Conservation (phyloP, 2,329 filamentous ascomycete genomes). For the Huntiella abstrusa region DNA sequence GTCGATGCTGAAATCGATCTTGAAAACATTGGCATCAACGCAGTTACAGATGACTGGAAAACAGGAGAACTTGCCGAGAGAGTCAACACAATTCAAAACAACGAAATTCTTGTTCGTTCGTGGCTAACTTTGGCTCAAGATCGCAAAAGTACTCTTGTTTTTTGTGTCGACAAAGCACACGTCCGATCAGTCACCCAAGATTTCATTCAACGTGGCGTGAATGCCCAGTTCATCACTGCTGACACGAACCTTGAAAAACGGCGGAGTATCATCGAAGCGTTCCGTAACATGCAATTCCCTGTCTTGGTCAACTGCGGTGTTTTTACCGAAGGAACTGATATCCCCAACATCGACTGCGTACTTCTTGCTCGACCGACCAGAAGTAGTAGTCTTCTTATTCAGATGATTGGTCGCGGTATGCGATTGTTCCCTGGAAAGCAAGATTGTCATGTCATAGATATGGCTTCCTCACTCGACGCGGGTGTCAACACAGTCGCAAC, state of each 20-base stretch:
- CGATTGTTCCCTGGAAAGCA: slow-evolving; percentile 61
- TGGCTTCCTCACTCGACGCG: slow-evolving; percentile 69
- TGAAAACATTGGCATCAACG: slow-evolving; percentile 34
- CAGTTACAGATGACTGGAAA: slow-evolving; percentile 54
- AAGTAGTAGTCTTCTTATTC: slow-evolving; percentile 81
- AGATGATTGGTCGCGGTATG: slow-evolving; percentile 96
- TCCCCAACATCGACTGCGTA: slow-evolving; percentile 91
- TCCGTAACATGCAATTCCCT: slow-evolving; percentile 52
- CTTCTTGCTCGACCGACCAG: slow-evolving; percentile 73
- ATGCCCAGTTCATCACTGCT: slow-evolving; percentile 75
- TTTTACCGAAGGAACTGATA: slow-evolving; percentile 94
- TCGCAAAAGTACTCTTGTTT: slow-evolving; percentile 74
- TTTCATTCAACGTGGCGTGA: slow-evolving; percentile 61
- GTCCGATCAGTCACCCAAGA: slow-evolving; percentile 53
- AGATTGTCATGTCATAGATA: slow-evolving; percentile 88
- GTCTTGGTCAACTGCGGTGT: slow-evolving; percentile 90
- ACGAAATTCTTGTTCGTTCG: slow-evolving; percentile 66
- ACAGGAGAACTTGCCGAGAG: slow-evolving; percentile 55
- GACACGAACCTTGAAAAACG: slow-evolving; percentile 54
- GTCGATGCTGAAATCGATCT: slow-evolving; percentile 70
- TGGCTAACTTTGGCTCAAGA: slow-evolving; percentile 53
- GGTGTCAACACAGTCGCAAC: slow-evolving; percentile 85
- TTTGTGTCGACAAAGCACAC: slow-evolving; percentile 82
- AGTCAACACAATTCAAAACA: slow-evolving; percentile 66
- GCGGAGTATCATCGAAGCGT: slow-evolving; percentile 51